Evolutionary conservation across 306 rosid genomes (phyloP).

Genomic region (peach (Prunus persica)): Prunus_persica_NCBIv2 NC_034010.1:19050501-19051000

Average conservation of each 20-base stretch:
- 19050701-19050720: not conserved
- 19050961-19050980: not conserved
- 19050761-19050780: not conserved
- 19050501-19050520: not conserved
- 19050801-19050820: not conserved
- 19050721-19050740: not conserved
- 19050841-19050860: not conserved
- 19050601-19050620: too few species aligned
- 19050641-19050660: too few species aligned
- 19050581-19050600: too few species aligned
- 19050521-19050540: not conserved
- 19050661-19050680: too few species aligned
- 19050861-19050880: not conserved
- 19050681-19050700: not conserved
- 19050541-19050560: not conserved
- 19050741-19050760: not conserved
- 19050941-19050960: not conserved
- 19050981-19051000: not conserved
- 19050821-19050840: not conserved
- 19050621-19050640: too few species aligned
- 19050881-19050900: not conserved
- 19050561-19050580: not conserved
- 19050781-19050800: not conserved
- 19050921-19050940: not conserved
- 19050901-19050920: too few species aligned